Evolutionary conservation across 768 basidiomycete genomes (phyloP).

Genomic region (Lactarius quietus): DNA sequence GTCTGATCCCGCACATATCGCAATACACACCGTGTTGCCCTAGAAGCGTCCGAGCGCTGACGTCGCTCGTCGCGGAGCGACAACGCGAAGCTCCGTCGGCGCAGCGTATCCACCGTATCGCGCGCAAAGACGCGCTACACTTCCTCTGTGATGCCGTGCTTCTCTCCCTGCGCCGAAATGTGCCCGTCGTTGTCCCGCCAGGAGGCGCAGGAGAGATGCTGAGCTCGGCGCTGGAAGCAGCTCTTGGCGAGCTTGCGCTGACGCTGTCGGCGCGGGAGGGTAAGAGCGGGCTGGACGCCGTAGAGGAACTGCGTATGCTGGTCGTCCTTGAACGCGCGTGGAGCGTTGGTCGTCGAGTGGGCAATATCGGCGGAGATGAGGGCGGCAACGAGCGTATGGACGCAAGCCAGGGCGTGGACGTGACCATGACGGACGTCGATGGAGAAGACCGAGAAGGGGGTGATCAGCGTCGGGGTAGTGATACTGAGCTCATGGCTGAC

Average conservation of each 20-base stretch:
- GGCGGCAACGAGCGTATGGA: background rate
- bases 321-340: conserved; percentile 18
- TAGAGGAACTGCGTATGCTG: conserved; percentile 15
- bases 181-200: background rate
- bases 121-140: conserved; percentile 20
- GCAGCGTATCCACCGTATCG: conserved; percentile 16
- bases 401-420: background rate
- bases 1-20: background rate
- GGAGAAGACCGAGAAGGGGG: background rate
- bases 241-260: conserved; percentile 17
- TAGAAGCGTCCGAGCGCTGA: conserved; percentile 17
- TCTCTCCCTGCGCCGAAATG: conserved; percentile 6
- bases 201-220: conserved; percentile 1
- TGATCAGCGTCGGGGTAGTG: background rate
- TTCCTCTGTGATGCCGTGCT: conserved; percentile 13
- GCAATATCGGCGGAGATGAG: background rate
- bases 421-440: background rate
- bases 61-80: conserved; percentile 7
- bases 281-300: conserved; percentile 7
- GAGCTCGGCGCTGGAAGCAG: background rate
- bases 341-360: conserved; percentile 15
- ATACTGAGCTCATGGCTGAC: background rate
- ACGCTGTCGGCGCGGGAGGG: conserved; percentile 5
- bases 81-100: background rate
- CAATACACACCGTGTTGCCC: conserved; percentile 1